Evolutionary conservation across 768 basidiomycete genomes (phyloP).

Genomic region (Suillus occidentalis): DNA sequence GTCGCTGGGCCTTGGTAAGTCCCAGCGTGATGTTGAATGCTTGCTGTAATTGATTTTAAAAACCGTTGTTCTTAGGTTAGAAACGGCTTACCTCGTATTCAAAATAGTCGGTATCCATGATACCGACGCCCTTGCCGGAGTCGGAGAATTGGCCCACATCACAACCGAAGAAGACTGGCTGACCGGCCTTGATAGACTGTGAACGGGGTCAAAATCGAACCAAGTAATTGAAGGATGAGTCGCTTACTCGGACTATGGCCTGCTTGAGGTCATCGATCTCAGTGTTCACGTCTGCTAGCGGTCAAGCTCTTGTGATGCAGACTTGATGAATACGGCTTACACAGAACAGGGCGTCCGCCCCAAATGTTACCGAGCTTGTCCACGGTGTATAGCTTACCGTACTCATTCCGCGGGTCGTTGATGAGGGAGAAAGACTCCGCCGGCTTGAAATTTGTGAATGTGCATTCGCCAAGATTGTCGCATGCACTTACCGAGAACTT

Average conservation of each 20-base stretch:
- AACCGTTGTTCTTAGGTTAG: not conserved
- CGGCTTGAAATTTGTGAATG: conserved; percentile 40
- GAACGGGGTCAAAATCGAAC: not conserved
- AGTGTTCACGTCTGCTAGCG: conserved; percentile 78
- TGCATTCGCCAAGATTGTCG: conserved; percentile 1
- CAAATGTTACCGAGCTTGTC: conserved; percentile 92
- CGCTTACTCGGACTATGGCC: conserved; percentile 65
- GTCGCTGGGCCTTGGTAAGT: conserved; percentile 82
- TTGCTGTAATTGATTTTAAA: conserved; percentile 41
- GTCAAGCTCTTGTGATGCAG: not conserved
- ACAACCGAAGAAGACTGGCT: conserved; percentile 94
- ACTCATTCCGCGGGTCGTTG: conserved; percentile 89
- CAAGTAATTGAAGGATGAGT: not conserved
- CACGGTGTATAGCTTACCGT: conserved; percentile 84
- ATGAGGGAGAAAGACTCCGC: conserved; percentile 87
- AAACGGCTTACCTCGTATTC: conserved; percentile 66
- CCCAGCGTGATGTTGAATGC: conserved; percentile 82
- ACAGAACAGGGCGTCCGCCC: conserved; percentile 81
- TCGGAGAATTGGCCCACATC: conserved; percentile 91
- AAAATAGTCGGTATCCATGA: conserved; percentile 85
- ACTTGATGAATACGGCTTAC: conserved; percentile 45
- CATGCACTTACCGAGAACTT: conserved; percentile 49
- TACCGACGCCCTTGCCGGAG: conserved; percentile 51
- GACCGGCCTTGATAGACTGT: conserved; percentile 79
- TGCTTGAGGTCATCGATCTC: conserved; percentile 79